phyloP scores from a whole-genome alignment of 169 alveolate genomes.

The Plasmodium gallinaceum region DNA sequence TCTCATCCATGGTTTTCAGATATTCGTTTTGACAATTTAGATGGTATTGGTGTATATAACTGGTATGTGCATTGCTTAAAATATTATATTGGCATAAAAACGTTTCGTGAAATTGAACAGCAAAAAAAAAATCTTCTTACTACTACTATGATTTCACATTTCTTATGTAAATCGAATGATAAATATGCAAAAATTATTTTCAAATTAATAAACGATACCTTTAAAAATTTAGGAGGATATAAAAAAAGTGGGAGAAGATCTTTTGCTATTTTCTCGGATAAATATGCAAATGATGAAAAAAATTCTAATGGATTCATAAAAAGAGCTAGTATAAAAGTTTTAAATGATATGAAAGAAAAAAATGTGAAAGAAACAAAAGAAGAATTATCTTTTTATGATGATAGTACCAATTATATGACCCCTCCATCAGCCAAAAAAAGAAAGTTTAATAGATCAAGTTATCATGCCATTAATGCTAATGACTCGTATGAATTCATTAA shows the following conservation, averaged over 20 bases:
- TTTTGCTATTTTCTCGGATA: conserved; percentile 72
- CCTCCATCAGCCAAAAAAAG: conserved; percentile 32
- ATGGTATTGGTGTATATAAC: conserved; percentile 88
- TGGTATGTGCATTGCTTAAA: conserved; percentile 86
- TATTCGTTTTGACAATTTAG: conserved; percentile 85
- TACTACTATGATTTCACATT: conserved; percentile 87
- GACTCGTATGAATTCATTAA: conserved; percentile 20
- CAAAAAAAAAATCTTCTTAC: conserved; percentile 81
- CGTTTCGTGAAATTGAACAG: conserved; percentile 84
- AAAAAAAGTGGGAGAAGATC: conserved; percentile 75
- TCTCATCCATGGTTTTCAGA: conserved; percentile 95
- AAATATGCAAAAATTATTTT: conserved; percentile 64
- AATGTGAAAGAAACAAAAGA: conserved; percentile 56
- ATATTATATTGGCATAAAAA: conserved; percentile 85
- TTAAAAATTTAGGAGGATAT: conserved; percentile 76
- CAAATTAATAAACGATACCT: conserved; percentile 62
- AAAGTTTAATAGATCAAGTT: conserved; percentile 62
- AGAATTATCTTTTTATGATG: conserved; percentile 59
- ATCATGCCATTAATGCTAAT: conserved; percentile 30
- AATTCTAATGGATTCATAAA: conserved; percentile 61
- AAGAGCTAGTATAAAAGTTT: conserved; percentile 70
- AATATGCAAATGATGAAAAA: conserved; percentile 63
- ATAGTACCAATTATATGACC: conserved; percentile 23
- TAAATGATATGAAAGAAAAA: conserved; percentile 76
- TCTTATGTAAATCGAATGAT: conserved; percentile 79